Base-by-base conservation (phyloP, 305 asterid genomes). In the Solanum hybrid region DNA sequence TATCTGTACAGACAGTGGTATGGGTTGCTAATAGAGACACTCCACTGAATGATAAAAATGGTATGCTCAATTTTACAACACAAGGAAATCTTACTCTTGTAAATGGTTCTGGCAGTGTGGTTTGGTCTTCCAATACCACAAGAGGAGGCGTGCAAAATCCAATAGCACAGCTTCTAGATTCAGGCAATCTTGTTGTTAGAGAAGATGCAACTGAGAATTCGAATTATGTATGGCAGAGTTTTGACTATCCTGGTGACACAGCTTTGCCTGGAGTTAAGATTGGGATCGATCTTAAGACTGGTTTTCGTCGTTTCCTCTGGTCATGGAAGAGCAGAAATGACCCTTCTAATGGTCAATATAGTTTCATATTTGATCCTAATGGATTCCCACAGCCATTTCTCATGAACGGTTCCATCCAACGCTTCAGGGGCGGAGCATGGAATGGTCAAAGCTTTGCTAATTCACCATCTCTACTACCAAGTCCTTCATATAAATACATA, bases 281-380 rank as follows among this genome's bases (percentile, higher is more conserved):
- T 22, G 89, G 89, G 6, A 35, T 73, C 24, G 40, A 87, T 75
- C 75, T 38, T 4, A 75, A 75, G 7, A 87, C 89, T 19, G 69
- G 82, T 36, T 42, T 42, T 19, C 15, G 32, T 71, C 69, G 89
- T 76, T 72, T 15, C 22, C 17, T 76, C 10, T 19, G 17, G 31
- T 76, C 89, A 27, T 76, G 89, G 86, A 87, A 45, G 80, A 72
- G n/a, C 56, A 27, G 10, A 76, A 32, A 76, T n/a, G 86, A 87
- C 11, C 86, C 86, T 24, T 38, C 73, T 17, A 75, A 13, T 7
- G 89, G 73, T 73, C 76, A 42, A 4, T 87, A 64, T 34, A 31
- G n/a, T 69, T 60, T 22, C 13, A 34, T 27, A n/a, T 31, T 19
- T 36, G 56, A 88, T 40, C 82, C 31, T 19, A 40, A 14, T 19